Evolutionary conservation across 306 rosid species (phyloP).

Genomic region (Gastrolobium villosum): DNA sequence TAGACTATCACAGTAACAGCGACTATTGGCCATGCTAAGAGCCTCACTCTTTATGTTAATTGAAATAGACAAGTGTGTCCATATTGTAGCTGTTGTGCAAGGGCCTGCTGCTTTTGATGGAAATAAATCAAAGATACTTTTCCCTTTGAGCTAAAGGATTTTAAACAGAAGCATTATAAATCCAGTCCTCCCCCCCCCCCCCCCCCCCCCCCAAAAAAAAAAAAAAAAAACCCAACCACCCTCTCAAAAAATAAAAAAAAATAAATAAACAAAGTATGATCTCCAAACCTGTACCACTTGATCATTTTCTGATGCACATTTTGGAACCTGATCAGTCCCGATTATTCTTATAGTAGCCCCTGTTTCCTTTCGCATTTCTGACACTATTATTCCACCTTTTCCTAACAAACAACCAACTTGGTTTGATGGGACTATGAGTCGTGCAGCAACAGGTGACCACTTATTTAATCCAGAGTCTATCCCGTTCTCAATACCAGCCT

Average conservation of each 20-base stretch:
- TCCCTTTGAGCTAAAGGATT: no score
- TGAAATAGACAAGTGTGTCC: no score
- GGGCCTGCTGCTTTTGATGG: no score
- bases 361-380: conserved; percentile 89
- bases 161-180: no score
- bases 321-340: conserved; percentile 82
- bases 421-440: conserved; percentile 79
- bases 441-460: conserved; percentile 72
- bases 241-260: conserved; percentile 1
- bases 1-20: no score
- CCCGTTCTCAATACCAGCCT: conserved; percentile 76
- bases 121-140: no score
- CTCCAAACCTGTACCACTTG: conserved; percentile 84
- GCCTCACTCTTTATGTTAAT: no score
- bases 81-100: no score
- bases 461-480: conserved; percentile 63
- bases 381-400: conserved; percentile 85
- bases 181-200: no score
- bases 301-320: conserved; percentile 78
- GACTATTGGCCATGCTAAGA: neutral
- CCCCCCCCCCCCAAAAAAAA: no score
- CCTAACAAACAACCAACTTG: conserved; percentile 98
- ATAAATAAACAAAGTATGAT: conserved; percentile 10
- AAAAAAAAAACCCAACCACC: no score
- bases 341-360: conserved; percentile 80